These are phyloP conservation scores for Pyricularia sp. DNA, from an alignment of 2,329 filamentous ascomycete genomes.

Conservation along the genomic window DNA sequence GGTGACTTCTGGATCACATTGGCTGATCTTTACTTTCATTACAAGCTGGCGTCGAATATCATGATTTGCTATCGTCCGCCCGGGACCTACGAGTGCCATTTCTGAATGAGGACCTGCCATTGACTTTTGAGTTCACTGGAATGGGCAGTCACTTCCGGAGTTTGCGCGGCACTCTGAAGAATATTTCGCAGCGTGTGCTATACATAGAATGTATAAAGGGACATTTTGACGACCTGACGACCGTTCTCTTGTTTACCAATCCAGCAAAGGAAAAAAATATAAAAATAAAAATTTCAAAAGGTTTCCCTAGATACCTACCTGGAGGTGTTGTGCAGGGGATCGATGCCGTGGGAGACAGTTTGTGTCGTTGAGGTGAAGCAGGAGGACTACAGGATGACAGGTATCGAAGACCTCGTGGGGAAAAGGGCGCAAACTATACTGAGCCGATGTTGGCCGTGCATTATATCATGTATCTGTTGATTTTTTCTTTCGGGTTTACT, in stretches of 20 bases:
- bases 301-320: neutral
- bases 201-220: conserved; percentile 8
- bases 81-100: neutral
- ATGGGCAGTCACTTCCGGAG: neutral
- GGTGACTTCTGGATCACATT: neutral
- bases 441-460: neutral
- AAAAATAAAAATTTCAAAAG: neutral
- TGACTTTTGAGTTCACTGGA: neutral
- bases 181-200: neutral
- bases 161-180: neutral
- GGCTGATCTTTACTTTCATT: neutral
- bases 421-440: neutral
- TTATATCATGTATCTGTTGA: neutral
- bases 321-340: neutral
- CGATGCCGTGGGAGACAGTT: neutral
- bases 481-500: neutral
- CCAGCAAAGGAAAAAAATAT: neutral
- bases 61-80: neutral
- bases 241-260: neutral
- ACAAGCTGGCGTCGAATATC: neutral
- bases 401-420: neutral
- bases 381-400: neutral
- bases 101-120: neutral
- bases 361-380: neutral
- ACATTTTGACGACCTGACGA: conserved; percentile 10